Percentiles rank a stretch among this genome's conserved stretches.
Conservation (phyloP, 2,329 filamentous ascomycete genomes). For the Coniochaeta sp. region DNA sequence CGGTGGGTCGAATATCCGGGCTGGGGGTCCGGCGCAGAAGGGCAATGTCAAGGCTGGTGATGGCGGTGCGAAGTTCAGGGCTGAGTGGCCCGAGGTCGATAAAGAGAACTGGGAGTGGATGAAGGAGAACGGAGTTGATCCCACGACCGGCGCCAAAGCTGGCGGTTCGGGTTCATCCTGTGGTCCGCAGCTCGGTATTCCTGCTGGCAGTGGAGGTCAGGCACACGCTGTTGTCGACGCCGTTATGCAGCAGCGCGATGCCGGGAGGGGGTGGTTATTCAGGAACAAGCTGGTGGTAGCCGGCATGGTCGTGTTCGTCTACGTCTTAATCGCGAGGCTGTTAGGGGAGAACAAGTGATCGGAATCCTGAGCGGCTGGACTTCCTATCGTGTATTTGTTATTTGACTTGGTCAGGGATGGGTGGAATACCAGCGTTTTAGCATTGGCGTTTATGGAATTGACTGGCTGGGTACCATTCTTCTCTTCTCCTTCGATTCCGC, state of each 20-base stretch:
- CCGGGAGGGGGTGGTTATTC: slow-evolving; percentile 74
- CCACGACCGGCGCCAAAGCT: slow-evolving; percentile 62
- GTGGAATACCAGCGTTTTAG: not conserved
- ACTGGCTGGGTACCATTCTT: not conserved
- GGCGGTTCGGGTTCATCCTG: slow-evolving; percentile 29
- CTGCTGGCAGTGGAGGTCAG: slow-evolving; percentile 56
- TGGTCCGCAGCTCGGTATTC: slow-evolving; percentile 50
- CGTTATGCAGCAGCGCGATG: slow-evolving; percentile 68
- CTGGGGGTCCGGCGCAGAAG: slow-evolving; percentile 45
- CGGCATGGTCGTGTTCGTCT: slow-evolving; percentile 66
- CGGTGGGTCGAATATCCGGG: slow-evolving; percentile 62
- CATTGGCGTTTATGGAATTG: not conserved
- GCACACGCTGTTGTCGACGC: slow-evolving; percentile 70
- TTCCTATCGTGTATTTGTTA: not conserved
- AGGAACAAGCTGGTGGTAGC: slow-evolving; percentile 72
- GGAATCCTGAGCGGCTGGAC: not conserved
- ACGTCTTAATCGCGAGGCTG: slow-evolving; percentile 74
- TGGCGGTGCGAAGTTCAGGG: slow-evolving; percentile 80
- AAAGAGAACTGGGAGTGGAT: slow-evolving; percentile 91
- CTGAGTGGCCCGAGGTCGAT: slow-evolving; percentile 87
- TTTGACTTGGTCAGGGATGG: not conserved
- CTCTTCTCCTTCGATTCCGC: not conserved
- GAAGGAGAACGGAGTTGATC: slow-evolving; percentile 72
- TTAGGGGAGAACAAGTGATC: slow-evolving; percentile 41
- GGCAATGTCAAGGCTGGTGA: slow-evolving; percentile 89